Conservation (phyloP, 345 rosid genomes). For the Citrus mangshanensis region DNA sequence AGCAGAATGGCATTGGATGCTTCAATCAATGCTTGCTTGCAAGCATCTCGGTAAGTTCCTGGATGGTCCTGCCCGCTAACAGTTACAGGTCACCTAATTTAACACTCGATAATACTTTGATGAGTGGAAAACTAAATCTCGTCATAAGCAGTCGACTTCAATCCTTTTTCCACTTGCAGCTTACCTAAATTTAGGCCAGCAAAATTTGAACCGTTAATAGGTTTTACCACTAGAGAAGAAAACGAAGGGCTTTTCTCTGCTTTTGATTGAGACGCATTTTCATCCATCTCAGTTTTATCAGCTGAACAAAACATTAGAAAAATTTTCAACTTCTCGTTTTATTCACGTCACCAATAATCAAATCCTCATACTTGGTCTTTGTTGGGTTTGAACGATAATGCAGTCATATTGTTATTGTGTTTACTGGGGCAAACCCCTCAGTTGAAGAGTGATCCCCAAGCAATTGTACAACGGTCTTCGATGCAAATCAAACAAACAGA, state of each 20-base stretch:
- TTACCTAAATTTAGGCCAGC: slow-evolving; percentile 8
- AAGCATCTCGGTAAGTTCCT: neutral
- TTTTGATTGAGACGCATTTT: neutral
- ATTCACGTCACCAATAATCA: neutral
- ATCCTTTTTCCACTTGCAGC: neutral
- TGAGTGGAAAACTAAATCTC: slow-evolving; percentile 4
- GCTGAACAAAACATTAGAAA: neutral
- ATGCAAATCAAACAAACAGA: neutral
- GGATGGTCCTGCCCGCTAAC: neutral
- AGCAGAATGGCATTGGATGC: slow-evolving; percentile 13
- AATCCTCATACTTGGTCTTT: neutral
- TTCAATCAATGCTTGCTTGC: neutral
- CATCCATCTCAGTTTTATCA: neutral
- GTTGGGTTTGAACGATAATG: neutral
- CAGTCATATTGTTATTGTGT: neutral
- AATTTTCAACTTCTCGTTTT: neutral
- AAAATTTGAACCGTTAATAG: neutral
- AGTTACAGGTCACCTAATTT: slow-evolving; percentile 13
- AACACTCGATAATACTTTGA: neutral
- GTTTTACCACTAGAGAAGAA: neutral
- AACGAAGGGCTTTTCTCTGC: neutral
- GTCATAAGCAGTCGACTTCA: neutral
- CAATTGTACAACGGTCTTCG: neutral
- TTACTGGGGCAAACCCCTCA: neutral
- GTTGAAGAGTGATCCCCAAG: slow-evolving; percentile 8